phyloP scores from a whole-genome alignment of 2,329 filamentous ascomycete species.

The Annulohypoxylon truncatum region DNA sequence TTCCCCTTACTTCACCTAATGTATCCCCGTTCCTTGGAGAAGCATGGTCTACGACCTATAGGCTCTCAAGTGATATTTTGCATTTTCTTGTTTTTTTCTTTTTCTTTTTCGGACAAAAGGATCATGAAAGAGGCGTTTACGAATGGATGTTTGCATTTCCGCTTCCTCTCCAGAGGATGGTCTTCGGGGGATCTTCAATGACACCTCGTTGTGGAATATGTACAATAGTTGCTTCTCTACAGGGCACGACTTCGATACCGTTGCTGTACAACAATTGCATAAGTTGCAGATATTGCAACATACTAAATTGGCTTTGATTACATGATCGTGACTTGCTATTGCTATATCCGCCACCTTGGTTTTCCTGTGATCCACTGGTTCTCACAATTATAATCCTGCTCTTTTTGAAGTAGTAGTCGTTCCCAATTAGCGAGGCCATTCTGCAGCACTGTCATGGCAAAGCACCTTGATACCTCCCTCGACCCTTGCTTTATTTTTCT shows the following conservation, averaged over 20 bases:
- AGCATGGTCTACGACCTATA: neutral
- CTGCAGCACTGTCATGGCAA: neutral
- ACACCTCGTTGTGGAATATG: conserved; percentile 11
- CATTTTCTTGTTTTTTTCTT: no score
- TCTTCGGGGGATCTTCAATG: neutral
- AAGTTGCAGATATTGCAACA: neutral
- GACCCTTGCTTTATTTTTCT: neutral
- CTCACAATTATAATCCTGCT: neutral
- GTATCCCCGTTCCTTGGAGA: neutral
- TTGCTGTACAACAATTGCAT: neutral
- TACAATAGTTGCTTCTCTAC: conserved; percentile 21
- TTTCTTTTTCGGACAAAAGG: neutral
- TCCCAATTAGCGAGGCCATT: neutral
- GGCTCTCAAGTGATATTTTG: neutral
- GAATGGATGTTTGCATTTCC: conserved; percentile 12
- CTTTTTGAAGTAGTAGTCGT: no score
- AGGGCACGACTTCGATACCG: neutral
- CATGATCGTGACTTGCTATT: neutral
- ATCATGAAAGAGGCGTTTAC: conserved; percentile 5
- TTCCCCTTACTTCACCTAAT: neutral
- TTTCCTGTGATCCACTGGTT: neutral
- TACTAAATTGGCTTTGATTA: neutral
- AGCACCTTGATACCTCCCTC: neutral
- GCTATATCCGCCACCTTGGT: neutral
- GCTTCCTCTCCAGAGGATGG: neutral